These are phyloP conservation scores for Tremella fuciformis DNA, from an alignment of 768 basidiomycete genomes.

Conservation along the genomic window DNA sequence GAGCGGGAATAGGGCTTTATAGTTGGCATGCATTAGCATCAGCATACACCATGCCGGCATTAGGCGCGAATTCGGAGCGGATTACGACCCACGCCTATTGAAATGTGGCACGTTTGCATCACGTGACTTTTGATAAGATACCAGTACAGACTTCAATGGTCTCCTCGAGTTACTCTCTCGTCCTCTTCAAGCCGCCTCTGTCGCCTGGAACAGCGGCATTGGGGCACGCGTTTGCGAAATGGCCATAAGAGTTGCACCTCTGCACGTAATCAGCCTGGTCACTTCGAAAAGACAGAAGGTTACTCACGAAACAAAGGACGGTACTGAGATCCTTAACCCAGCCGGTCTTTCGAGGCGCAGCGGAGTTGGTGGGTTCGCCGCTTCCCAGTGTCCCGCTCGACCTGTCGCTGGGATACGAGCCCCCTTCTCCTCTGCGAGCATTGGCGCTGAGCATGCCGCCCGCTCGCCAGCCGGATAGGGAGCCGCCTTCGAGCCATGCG, in stretches of 20 bases:
- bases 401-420: constrained; percentile 24
- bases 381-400: constrained; percentile 29
- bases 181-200: constrained; percentile 64
- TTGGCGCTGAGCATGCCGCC: constrained; percentile 38
- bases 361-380: constrained; percentile 31
- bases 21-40: too few relatives aligned
- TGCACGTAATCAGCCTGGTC: constrained; percentile 9
- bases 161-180: constrained; percentile 13
- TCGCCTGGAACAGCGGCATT: constrained; percentile 89
- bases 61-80: too few relatives aligned
- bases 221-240: constrained; percentile 90
- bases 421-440: constrained; percentile 58
- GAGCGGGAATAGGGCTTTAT: constrained; percentile 14
- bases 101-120: not conserved
- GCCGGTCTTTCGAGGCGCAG: constrained; percentile 27
- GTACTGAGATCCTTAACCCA: constrained; percentile 48
- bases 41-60: too few relatives aligned
- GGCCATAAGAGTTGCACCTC: constrained; percentile 86
- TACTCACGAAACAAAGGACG: constrained; percentile 51
- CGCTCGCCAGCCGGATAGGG: constrained; percentile 38
- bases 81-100: too few relatives aligned
- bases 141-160: not conserved
- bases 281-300: constrained; percentile 14
- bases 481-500: constrained; percentile 48
- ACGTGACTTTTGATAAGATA: constrained; percentile 10